Evolutionary conservation across 768 basidiomycete species (phyloP), one percentile per base, ranked within the genome.

Genomic region (Russula dissimulans): DNA sequence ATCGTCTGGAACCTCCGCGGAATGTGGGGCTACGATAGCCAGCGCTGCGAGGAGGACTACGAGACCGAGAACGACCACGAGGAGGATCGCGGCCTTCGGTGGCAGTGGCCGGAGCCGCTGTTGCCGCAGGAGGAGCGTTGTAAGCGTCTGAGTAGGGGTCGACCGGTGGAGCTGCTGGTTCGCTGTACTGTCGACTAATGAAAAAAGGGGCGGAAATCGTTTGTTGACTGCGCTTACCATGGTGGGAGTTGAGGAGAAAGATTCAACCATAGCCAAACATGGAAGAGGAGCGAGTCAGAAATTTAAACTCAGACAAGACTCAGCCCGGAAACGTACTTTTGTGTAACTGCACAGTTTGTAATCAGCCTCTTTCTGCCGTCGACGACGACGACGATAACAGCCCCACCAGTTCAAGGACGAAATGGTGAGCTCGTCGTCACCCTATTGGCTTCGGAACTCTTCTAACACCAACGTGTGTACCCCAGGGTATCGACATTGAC

Each of bases 401-500:
- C 73, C 74, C 78, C 68, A 67, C 68, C 67, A 18, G 14, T 42
- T 52, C 47, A 56, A 69, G 56, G 77, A 78, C 79, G 86, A 84
- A 79, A 90, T 90, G 89, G 88, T 89, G 81, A 86, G 87, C 77
- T 76, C 79, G 75, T 69, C 71, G 76, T 79, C 66, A 7, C 55
- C 67, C 68, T 67, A 65, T 69, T 63, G 2, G 31, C 4, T 18
- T 66, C 50, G 67, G 54, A 48, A 32, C 51, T 46, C 32, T 42
- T 47, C 61, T 50, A 31, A 39, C 15, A 45, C 22, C 18, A 32
- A 58, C 29, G 41, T 26, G 41, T 62, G 61, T 8, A 59, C 48
- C 42, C 14, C 72, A 91, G 94, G 94, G 93, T 87, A 95, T 97
- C 77, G 94, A 97, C 79, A 84, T 97, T 77, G 81, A 81, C 75